Evolutionary conservation across 2,329 filamentous ascomycete genomes (phyloP), one percentile per base, ranked within the genome.

Genomic region (Xylariaceae sp.): DNA sequence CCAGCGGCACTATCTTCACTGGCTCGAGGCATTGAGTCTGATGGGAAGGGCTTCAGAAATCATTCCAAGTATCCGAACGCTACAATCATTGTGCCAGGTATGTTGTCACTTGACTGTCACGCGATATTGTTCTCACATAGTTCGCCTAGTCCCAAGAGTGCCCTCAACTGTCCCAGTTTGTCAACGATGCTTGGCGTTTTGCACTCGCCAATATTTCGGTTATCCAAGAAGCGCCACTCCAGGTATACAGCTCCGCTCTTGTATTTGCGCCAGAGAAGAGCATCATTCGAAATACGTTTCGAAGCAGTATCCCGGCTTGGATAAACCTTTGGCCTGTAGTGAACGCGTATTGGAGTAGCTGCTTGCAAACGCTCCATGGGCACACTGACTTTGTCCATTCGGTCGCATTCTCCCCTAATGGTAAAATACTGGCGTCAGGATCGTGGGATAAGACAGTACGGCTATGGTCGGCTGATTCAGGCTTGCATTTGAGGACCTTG

Each of bases 181-280:
- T 70, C 56, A 64, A 53, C 18, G 68, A 74, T 53, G 59, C 65
- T 42, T 59, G 65, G 52, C 68, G 69, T 48, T 72, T 64, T 62
- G 55, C 61, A 35, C 69, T 61, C 7, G 55, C 64, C 48, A 70
- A 59, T 59, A 65, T 50, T 53, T 58, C 44, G 47, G 53, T 68
- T 44, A 70, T 74, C 53, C 57, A 72, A 55, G 42, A 60, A 8
- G 58, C 70, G 2, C 68, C 72, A 35, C 63, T 69, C n/a, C 73
- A 76, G 58, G 47, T 66, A 56, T 76, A 76, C 62, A 70, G 55
- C 54, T 73, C 65, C 52, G 71, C 56, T 30, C 70, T 66, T 44
- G 62, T 65, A 53, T 75, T 76, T 62, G 66, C 70, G 10, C 74
- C 72, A 50, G 30, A 59, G 8, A 53, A 58, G 2, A 73, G 69